Conservation (phyloP, 441 rosid species). For the Gossypium schwendimanii region DNA sequence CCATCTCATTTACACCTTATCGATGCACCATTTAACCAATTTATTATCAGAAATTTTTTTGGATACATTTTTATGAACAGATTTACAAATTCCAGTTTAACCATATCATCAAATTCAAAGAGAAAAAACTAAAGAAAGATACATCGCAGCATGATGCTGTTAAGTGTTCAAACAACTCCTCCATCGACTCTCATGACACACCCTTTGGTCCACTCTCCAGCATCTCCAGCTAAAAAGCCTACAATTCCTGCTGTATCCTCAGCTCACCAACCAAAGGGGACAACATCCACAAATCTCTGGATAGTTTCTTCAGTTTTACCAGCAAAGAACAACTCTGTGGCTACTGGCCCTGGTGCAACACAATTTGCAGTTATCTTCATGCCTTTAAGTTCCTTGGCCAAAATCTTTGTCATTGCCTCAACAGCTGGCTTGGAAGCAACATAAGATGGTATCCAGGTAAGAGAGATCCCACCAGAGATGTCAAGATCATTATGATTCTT, state of each 20-base stretch:
- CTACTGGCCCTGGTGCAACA: conserved; percentile 56
- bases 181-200: conserved; percentile 40
- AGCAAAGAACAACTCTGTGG: conserved; percentile 45
- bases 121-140: neutral
- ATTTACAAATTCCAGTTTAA: neutral
- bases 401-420: conserved; percentile 44
- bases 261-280: conserved; percentile 42
- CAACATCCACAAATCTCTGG: conserved; percentile 29
- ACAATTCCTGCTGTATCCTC: conserved; percentile 40
- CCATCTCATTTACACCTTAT: too few species aligned
- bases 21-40: too few species aligned
- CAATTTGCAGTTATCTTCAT: conserved; percentile 45
- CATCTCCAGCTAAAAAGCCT: conserved; percentile 44
- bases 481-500: conserved; percentile 37
- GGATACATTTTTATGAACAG: neutral
- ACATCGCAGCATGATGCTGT: neutral
- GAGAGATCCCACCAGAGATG: conserved; percentile 34
- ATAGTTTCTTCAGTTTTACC: conserved; percentile 48
- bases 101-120: neutral
- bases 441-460: conserved; percentile 45
- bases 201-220: conserved; percentile 61
- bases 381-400: conserved; percentile 58
- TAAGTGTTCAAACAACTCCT: conserved; percentile 18
- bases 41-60: neutral
- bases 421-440: conserved; percentile 54